These are phyloP conservation scores for Vitis vinifera DNA, from an alignment of 164 flowering plant genomes.

Conservation along the genomic window DNA sequence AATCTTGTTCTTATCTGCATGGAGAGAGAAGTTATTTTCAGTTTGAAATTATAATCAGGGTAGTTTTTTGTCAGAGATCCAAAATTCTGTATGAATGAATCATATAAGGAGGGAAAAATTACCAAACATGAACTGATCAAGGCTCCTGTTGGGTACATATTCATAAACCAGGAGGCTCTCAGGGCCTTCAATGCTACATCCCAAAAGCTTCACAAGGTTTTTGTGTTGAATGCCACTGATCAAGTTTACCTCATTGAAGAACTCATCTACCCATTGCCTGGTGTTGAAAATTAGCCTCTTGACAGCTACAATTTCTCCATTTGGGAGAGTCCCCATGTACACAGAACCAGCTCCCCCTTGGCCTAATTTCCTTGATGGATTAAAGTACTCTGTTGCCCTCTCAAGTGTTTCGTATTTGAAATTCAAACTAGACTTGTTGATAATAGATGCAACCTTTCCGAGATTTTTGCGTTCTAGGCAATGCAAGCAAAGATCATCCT, in stretches of 20 bases:
- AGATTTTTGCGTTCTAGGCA: slow-evolving; percentile 39
- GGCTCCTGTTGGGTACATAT: slow-evolving; percentile 58
- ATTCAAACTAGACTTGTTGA: slow-evolving; percentile 49
- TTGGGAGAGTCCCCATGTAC: slow-evolving; percentile 47
- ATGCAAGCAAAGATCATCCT: slow-evolving; percentile 13
- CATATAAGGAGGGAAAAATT: slow-evolving; percentile 9
- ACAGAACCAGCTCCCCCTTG: slow-evolving; percentile 88
- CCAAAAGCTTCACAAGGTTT: slow-evolving; percentile 67
- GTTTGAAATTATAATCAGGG: too few species aligned
- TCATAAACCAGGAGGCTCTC: slow-evolving; percentile 75
- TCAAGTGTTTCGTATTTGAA: slow-evolving; percentile 81
- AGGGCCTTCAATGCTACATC: slow-evolving; percentile 85
- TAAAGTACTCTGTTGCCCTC: slow-evolving; percentile 75
- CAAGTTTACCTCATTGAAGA: slow-evolving; percentile 71
- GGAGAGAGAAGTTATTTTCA: neutral
- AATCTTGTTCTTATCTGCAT: slow-evolving; percentile 45
- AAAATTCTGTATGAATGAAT: neutral
- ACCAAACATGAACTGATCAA: slow-evolving; percentile 65
- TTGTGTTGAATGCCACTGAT: slow-evolving; percentile 69
- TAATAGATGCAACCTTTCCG: slow-evolving; percentile 28
- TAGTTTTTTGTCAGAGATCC: neutral
- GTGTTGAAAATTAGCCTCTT: slow-evolving; percentile 63
- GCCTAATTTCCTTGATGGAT: slow-evolving; percentile 57
- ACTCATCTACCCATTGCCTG: slow-evolving; percentile 78
- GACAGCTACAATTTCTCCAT: slow-evolving; percentile 57